A percentile compares a stretch with the other conserved stretches of the same genome.
phyloP scores from a whole-genome alignment of 2,329 filamentous ascomycete genomes.

The Orbilia javanica region DNA sequence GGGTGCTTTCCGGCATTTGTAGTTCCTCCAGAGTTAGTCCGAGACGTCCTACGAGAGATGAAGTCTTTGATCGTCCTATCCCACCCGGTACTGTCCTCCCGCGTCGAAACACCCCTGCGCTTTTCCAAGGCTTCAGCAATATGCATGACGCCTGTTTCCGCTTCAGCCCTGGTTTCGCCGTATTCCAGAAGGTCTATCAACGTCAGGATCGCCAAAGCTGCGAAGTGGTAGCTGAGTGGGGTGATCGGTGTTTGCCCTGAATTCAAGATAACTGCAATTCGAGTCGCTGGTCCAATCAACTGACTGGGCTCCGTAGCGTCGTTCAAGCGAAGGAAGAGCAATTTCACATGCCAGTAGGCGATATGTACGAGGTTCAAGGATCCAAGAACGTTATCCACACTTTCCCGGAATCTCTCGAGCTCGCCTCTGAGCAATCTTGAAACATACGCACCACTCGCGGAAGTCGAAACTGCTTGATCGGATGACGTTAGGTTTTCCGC shows the following conservation, averaged over 20 bases:
- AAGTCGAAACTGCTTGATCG: constrained; percentile 59
- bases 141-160: constrained; percentile 70
- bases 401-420: constrained; percentile 76
- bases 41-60: constrained; percentile 68
- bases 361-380: constrained; percentile 74
- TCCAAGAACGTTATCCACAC: constrained; percentile 70
- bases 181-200: constrained; percentile 73
- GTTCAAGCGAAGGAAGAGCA: constrained; percentile 74
- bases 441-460: constrained; percentile 65
- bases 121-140: constrained; percentile 70
- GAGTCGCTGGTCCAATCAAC: constrained; percentile 73
- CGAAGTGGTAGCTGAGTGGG: constrained; percentile 77
- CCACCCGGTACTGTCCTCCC: constrained; percentile 70
- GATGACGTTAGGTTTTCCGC: constrained; percentile 66
- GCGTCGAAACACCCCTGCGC: constrained; percentile 65
- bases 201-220: constrained; percentile 72
- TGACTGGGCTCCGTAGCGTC: constrained; percentile 71
- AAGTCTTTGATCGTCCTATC: constrained; percentile 71
- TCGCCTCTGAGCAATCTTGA: constrained; percentile 71
- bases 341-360: constrained; percentile 77
- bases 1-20: constrained; percentile 67
- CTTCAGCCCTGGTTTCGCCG: constrained; percentile 72
- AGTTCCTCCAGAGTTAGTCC: constrained; percentile 64
- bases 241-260: constrained; percentile 71
- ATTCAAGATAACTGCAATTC: constrained; percentile 73